These are phyloP conservation scores for Lentinula sp. DNA, from an alignment of 768 basidiomycete species.

Conservation along the genomic window DNA sequence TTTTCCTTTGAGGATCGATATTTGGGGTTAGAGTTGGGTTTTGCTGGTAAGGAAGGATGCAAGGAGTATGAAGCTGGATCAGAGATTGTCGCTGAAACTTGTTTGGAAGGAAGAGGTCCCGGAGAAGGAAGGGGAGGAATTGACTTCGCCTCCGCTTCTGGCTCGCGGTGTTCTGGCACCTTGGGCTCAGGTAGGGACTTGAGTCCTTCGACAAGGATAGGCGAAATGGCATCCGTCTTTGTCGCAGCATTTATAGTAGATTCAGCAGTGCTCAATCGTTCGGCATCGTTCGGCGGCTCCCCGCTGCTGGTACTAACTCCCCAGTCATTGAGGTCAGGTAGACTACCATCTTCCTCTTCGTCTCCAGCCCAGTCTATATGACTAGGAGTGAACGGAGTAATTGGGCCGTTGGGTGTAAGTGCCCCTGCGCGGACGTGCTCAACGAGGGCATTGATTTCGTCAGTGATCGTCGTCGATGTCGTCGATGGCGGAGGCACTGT, in stretches of 20 bases:
- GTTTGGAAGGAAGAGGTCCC: conserved; percentile 7
- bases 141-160: conserved; percentile 3
- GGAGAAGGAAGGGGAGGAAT: neutral
- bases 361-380: conserved; percentile 90
- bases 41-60: conserved; percentile 43
- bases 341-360: conserved; percentile 76
- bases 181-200: conserved; percentile 50
- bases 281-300: neutral
- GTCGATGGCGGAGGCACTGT: conserved; percentile 50
- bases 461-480: neutral
- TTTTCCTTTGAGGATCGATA: conserved; percentile 13
- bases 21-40: conserved; percentile 26
- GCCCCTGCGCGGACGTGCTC: conserved; percentile 71
- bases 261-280: neutral
- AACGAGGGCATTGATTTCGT: conserved; percentile 70
- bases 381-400: conserved; percentile 53
- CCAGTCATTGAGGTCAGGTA: conserved; percentile 87
- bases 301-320: conserved; percentile 46
- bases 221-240: conserved; percentile 49
- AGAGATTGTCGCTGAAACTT: neutral
- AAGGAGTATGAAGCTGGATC: conserved; percentile 13
- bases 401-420: conserved; percentile 60
- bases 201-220: conserved; percentile 60
- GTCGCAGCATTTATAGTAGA: conserved; percentile 5
- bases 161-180: conserved; percentile 11